Conservation (phyloP, 805 yeast species). For the Sugiyamaella boreocaroliniensis region DNA sequence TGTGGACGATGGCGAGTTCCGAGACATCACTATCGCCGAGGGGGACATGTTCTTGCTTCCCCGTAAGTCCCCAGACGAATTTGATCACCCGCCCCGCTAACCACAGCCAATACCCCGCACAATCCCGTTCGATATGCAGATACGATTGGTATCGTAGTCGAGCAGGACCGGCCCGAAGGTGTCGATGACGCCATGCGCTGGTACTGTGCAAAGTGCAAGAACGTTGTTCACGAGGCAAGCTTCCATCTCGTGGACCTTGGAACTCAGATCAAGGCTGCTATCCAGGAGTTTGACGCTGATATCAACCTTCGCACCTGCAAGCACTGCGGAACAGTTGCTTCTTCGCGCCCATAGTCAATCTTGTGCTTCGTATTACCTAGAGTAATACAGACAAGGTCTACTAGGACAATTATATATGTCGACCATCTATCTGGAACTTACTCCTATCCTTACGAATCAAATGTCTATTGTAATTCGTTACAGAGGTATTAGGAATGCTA, state of each 20-base stretch:
- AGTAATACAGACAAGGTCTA: no score
- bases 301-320: conserved; percentile 61
- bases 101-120: conserved; percentile 66
- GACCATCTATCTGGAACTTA: no score
- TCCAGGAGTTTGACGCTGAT: conserved; percentile 60
- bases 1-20: conserved; percentile 71
- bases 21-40: conserved; percentile 67
- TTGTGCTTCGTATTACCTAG: no score
- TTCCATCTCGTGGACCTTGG: conserved; percentile 80
- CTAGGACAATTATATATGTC: no score
- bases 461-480: no score
- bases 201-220: conserved; percentile 72
- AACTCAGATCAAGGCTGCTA: conserved; percentile 82
- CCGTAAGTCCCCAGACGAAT: conserved; percentile 15
- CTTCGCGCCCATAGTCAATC: conserved; percentile 11
- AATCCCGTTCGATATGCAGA: conserved; percentile 81
- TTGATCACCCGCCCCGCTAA: not conserved
- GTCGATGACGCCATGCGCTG: conserved; percentile 71
- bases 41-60: conserved; percentile 89
- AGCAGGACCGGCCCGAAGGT: conserved; percentile 79
- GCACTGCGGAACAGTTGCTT: conserved; percentile 56
- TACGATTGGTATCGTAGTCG: conserved; percentile 86
- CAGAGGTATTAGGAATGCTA: not conserved
- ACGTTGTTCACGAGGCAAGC: conserved; percentile 57
- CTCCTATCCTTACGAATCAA: no score